Evolutionary conservation across 768 basidiomycete genomes (phyloP), one percentile per base, ranked within the genome.

Genomic region (Boletus tomentosulus): DNA sequence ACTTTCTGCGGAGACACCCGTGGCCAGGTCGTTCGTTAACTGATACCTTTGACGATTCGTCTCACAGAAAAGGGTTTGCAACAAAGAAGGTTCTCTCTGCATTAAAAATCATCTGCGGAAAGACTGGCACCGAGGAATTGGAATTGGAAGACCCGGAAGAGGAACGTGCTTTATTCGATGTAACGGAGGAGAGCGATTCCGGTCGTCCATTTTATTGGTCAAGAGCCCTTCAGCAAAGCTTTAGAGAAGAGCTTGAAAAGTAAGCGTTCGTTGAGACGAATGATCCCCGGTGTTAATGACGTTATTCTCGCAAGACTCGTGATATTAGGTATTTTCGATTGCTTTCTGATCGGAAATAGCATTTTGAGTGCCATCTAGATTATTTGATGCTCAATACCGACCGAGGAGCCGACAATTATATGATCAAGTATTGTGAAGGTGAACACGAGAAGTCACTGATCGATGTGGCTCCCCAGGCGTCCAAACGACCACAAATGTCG

Each of bases 381-480:
- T 92, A 88, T 71, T 76, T 96, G 42, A 95, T 95, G 87, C 82
- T 92, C 49, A 95, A 94, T 68, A 95, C 93, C 19, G 92, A 93
- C 66, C 83, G 92, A 48, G 69, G 83, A 16, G 86, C 89, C 1
- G 91, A 92, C 73, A 92, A 92, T 68, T 93, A 89, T 70, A 93
- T 93, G 91, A 87, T 93, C 71, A 92, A 90, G 68, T 90, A 86
- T 65, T 92, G 91, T 66, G 87, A 89, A 71, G 86, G 80, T 42
- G 84, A 82, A 38, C 87, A 88, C 53, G 89, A 90, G 58, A 90
- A 87, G 65, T 73, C 84, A 0, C 76, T 88, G 42, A 84, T 92
- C 28, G 86, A 90, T 54, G 83, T 89, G 25, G 89, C 88, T 1
- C 90, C 90, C 10, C 81, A 86, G 41, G 83, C 82, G 30, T 83